Evolutionary conservation across 2,329 filamentous ascomycete species (phyloP).

Genomic region (Exophiala sideris): DNA sequence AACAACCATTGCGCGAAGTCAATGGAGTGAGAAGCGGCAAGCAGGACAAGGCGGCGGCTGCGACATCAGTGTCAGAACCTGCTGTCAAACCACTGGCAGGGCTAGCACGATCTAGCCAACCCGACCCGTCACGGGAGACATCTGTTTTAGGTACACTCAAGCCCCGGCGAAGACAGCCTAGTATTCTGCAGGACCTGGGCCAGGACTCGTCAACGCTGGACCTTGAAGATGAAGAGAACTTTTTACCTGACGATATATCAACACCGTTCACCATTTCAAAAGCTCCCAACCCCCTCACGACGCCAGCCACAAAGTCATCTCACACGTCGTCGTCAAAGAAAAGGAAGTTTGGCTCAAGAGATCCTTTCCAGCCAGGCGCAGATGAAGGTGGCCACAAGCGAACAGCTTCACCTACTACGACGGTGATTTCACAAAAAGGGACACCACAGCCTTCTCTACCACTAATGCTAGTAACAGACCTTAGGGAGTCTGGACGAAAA

Average conservation of each 20-base stretch:
- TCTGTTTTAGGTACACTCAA: constrained; percentile 27
- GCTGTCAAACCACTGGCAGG: constrained; percentile 7
- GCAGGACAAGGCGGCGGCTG: neutral
- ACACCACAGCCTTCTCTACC: constrained; percentile 14
- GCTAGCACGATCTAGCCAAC: constrained; percentile 4
- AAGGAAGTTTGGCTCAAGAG: constrained; percentile 21
- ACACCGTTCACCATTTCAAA: constrained; percentile 17
- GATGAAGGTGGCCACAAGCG: neutral
- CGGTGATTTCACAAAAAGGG: neutral
- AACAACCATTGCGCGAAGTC: neutral
- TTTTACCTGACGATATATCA: constrained; percentile 27
- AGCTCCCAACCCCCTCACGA: neutral
- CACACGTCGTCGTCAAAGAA: constrained; percentile 20
- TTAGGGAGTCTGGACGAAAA: constrained; percentile 16
- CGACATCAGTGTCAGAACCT: constrained; percentile 1
- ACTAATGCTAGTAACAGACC: constrained; percentile 6
- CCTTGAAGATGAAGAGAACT: constrained; percentile 24
- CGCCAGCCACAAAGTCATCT: constrained; percentile 9
- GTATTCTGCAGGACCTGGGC: constrained; percentile 25
- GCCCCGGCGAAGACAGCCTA: constrained; percentile 27
- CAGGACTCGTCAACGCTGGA: constrained; percentile 26
- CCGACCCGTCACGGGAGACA: constrained; percentile 22
- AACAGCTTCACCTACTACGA: neutral
- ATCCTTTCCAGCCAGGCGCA: constrained; percentile 4
- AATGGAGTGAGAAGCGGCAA: neutral